Percentiles rank a stretch among this genome's conserved stretches.
Evolutionary conservation across 345 rosid species (phyloP).

Genomic region (Acer yangbiense): DNA sequence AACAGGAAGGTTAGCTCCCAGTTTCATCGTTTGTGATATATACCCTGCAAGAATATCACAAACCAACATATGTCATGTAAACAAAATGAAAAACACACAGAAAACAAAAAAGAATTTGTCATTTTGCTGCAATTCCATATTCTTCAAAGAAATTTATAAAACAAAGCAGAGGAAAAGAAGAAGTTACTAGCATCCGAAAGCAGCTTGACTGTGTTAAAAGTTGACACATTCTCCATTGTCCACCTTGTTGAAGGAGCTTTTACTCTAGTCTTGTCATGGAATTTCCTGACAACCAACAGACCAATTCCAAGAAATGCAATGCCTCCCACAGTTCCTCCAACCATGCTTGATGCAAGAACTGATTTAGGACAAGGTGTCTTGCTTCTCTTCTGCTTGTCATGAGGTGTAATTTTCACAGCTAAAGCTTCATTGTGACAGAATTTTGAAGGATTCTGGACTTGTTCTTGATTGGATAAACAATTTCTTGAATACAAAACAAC

Average conservation of each 20-base stretch:
- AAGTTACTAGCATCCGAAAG: slow-evolving; percentile 70
- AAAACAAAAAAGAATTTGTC: too few species aligned
- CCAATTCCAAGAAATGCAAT: slow-evolving; percentile 33
- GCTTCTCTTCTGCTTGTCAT: slow-evolving; percentile 17
- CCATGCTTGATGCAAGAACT: slow-evolving; percentile 42
- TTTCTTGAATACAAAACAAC: slow-evolving; percentile 39
- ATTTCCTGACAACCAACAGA: slow-evolving; percentile 32
- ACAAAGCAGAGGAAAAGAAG: not conserved
- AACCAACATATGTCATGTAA: not conserved
- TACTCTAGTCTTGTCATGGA: not conserved
- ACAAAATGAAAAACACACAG: not conserved
- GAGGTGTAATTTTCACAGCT: slow-evolving; percentile 54
- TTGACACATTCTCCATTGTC: slow-evolving; percentile 34
- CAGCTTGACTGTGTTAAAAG: slow-evolving; percentile 45
- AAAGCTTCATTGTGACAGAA: slow-evolving; percentile 61
- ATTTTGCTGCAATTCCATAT: not conserved
- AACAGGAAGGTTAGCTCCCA: slow-evolving; percentile 57
- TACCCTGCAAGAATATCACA: slow-evolving; percentile 36
- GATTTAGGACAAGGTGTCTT: slow-evolving; percentile 22
- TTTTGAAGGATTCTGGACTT: slow-evolving; percentile 44
- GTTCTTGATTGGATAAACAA: slow-evolving; percentile 46
- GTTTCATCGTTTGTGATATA: slow-evolving; percentile 68
- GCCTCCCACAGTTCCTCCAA: slow-evolving; percentile 48
- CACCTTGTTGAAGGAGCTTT: slow-evolving; percentile 31
- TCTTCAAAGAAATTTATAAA: not conserved